A percentile compares a stretch with the other conserved stretches of the same genome.
phyloP scores from a whole-genome alignment of 2,329 filamentous ascomycete species.

The Arthroderma sp. region DNA sequence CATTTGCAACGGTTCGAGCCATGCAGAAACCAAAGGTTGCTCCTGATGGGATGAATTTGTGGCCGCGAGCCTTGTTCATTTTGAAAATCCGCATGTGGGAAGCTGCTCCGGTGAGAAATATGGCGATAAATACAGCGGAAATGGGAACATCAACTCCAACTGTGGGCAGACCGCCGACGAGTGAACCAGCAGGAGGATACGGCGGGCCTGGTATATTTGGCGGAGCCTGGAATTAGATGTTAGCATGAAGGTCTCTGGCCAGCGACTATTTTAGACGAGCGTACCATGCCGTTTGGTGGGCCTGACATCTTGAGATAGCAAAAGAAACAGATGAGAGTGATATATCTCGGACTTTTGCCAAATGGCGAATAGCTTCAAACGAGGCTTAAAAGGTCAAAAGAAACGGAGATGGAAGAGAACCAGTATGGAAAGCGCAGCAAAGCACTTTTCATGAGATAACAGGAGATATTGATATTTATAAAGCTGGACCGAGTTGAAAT shows the following conservation, averaged over 20 bases:
- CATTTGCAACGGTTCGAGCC: constrained; percentile 33
- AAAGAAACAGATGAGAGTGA: too few species aligned
- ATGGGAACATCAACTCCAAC: constrained; percentile 50
- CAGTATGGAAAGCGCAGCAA: too few species aligned
- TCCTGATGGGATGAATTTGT: constrained; percentile 38
- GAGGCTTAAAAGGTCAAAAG: too few species aligned
- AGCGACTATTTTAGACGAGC: too few species aligned
- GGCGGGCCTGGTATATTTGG: constrained; percentile 11
- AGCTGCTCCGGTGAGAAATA: constrained; percentile 31
- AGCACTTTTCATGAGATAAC: too few species aligned
- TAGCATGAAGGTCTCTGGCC: not conserved
- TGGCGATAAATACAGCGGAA: constrained; percentile 46
- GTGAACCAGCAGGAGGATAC: constrained; percentile 20
- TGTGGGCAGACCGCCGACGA: constrained; percentile 38
- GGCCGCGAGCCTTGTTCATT: constrained; percentile 27
- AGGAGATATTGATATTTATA: too few species aligned
- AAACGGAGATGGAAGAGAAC: too few species aligned
- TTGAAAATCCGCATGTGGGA: constrained; percentile 35
- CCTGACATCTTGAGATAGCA: too few species aligned
- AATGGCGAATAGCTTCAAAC: too few species aligned
- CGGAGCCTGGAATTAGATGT: not conserved
- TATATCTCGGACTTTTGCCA: too few species aligned
- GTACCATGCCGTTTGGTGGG: too few species aligned
- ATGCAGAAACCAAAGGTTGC: constrained; percentile 38
- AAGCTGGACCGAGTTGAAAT: too few species aligned